phyloP scores from a whole-genome alignment of 352 stramenopile species.

The Pythium myriotylum region DNA sequence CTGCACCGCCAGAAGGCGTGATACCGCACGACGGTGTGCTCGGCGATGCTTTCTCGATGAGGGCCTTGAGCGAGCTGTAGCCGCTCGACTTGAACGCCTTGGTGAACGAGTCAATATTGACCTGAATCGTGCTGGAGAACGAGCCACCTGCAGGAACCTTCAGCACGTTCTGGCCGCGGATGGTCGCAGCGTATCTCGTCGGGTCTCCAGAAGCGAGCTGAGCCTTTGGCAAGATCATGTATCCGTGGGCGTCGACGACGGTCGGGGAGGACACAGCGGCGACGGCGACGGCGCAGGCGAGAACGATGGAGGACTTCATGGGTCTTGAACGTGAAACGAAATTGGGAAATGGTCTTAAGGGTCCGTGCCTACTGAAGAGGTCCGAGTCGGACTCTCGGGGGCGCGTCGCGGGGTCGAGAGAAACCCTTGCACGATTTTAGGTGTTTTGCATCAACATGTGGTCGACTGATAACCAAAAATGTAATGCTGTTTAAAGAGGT shows the following conservation, averaged over 20 bases:
- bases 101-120: slow-evolving; percentile 32
- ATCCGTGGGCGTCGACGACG: slow-evolving; percentile 15
- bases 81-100: slow-evolving; percentile 28
- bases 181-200: slow-evolving; percentile 16
- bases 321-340: background rate
- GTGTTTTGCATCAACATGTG: too few species aligned
- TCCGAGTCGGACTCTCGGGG: too few species aligned
- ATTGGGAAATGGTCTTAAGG: too few species aligned
- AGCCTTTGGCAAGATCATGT: slow-evolving; percentile 21
- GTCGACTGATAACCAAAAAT: too few species aligned
- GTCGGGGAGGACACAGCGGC: slow-evolving; percentile 5
- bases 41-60: slow-evolving; percentile 19
- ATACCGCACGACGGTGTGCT: slow-evolving; percentile 23
- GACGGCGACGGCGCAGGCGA: slow-evolving; percentile 8
- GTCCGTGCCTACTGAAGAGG: too few species aligned
- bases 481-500: too few species aligned
- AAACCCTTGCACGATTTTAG: too few species aligned
- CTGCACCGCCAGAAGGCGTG: slow-evolving; percentile 3
- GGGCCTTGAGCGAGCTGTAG: slow-evolving; percentile 33
- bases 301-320: slow-evolving; percentile 14
- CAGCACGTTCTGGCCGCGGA: slow-evolving; percentile 40
- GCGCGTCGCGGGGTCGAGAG: too few species aligned
- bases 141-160: slow-evolving; percentile 46
- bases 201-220: slow-evolving; percentile 16
- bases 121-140: slow-evolving; percentile 30